Conservation (phyloP, 2,329 filamentous ascomycete species). For the Hypomyces perniciosus region DNA sequence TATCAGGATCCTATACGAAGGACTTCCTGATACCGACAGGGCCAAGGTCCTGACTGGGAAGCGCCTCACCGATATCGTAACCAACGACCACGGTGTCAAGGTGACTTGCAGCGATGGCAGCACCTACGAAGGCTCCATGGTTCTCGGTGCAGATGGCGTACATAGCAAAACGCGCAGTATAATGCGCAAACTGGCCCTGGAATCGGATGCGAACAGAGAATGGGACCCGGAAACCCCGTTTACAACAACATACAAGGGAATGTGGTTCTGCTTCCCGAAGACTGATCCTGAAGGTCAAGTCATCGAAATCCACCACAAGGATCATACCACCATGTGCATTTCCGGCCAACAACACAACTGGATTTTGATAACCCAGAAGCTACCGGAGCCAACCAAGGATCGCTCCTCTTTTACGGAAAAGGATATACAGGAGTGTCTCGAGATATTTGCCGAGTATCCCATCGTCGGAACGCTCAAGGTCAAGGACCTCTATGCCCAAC, state of each 20-base stretch:
- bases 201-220: neutral
- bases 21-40: constrained; percentile 20
- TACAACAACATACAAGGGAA: constrained; percentile 19
- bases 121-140: constrained; percentile 27
- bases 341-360: constrained; percentile 20
- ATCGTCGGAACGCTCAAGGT: constrained; percentile 14
- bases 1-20: constrained; percentile 22
- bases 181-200: constrained; percentile 25
- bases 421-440: constrained; percentile 21
- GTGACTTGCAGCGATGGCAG: constrained; percentile 29
- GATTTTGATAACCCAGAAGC: constrained; percentile 24
- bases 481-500: constrained; percentile 19
- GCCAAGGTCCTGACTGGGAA: constrained; percentile 22
- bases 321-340: constrained; percentile 21
- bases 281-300: neutral
- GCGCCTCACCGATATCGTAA: constrained; percentile 19
- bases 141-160: constrained; percentile 37
- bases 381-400: constrained; percentile 15
- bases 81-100: constrained; percentile 16
- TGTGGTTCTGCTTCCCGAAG: constrained; percentile 22
- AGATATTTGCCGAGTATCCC: constrained; percentile 20
- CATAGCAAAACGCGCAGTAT: constrained; percentile 29
- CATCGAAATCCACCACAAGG: constrained; percentile 20
- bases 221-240: constrained; percentile 3
- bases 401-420: constrained; percentile 19